Base-by-base conservation (phyloP, 1,139 yeast species). In the Candida gigantensis region DNA sequence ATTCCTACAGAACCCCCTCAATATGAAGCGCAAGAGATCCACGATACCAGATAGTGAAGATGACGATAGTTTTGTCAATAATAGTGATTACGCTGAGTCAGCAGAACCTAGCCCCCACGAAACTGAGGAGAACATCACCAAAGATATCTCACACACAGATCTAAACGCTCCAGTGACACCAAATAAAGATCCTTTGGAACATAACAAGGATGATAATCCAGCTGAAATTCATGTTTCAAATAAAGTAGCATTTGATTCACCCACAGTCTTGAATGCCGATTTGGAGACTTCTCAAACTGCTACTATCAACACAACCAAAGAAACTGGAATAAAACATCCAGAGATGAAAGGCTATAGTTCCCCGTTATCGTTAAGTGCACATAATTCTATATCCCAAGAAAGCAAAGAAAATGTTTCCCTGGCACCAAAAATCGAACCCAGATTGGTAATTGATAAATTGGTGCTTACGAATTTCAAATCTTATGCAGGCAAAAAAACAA, bases 401-500 rank as follows among this genome's bases (percentile, higher is more conserved):
- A 31, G n/a, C 20, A 33, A 32, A 29, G 36, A 36, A 18, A 18
- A 18, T 18, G 19, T 18, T 28, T 38, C 47, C 14, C 46, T 37
- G 17, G 36, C 10, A 2, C 17, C 21, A 4, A 58, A 3, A n/a
- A 21, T 55, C 30, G 70, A 58, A 40, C 81, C 81, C 7, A 67
- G 98, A 32, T 61, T 92, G 23, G 95, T 87, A 5, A 90, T 92
- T 30, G 68, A 81, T 29, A 77, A 79, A 49, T 62, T 92, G 23
- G 84, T 83, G 0, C 69, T 94, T 32, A 82, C 83, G 4, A 85
- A 94, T 55, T 94, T 92, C 74, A 94, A 94, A 55, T 89, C 97
- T 0, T 94, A 94, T 57, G 97, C 97, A 0, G 98, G 98, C 0
- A 66, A 74, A n/a, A 97, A 92, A 61, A 78, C 78, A 7, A 86